Evolutionary conservation across 139 green algal species (phyloP), one percentile per base, ranked within the genome.

Genomic region (Diplosphaera chodatii): DNA sequence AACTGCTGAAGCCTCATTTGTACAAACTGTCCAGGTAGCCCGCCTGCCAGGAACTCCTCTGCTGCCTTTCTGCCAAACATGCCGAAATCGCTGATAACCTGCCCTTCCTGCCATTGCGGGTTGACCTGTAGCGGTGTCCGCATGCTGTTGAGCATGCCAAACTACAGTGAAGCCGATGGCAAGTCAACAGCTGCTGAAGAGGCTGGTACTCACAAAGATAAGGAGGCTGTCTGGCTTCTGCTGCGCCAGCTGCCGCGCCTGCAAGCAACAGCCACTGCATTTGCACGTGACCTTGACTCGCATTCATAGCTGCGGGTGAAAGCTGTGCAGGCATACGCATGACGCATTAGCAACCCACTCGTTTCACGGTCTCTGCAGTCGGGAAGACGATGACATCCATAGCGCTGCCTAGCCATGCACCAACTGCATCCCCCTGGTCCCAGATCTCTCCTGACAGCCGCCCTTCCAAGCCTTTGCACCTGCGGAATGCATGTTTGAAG

Each of bases 401-500:
- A 2, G 81, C 81, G 31, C 80, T 71, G 29, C 81, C 75, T n/a
- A 76, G 75, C 89, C 86, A 94, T 3, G 82, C 84, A 1, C 80
- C 87, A 55, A 94, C 86, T 3, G 91, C 91, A 70, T 96, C 91
- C 1, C 83, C 90, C 56, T 95, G 80, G 71, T 96, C 90, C 76
- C 88, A 84, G 25, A 94, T 85, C 34, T 77, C 72, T 0, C 78
- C 79, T 3, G 55, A 48, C 33, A 94, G 76, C 0, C 82, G 76
- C 18, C 88, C 89, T 65, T 87, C 71, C 27, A 91, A 65, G 6
- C 37, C 37, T 10, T 48, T 10, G 10, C 37, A 25, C 77, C 79
- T 2, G 82, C 66, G 21, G 74, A n/a, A n/a, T n/a, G n/a, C n/a
- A n/a, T n/a, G n/a, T n/a, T n/a, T n/a, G n/a, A n/a, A n/a, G n/a